Evolutionary conservation across 176 grass and related monocot species (phyloP), one percentile per base, ranked within the genome.

Genomic region (Alloteropsis semialata): DNA sequence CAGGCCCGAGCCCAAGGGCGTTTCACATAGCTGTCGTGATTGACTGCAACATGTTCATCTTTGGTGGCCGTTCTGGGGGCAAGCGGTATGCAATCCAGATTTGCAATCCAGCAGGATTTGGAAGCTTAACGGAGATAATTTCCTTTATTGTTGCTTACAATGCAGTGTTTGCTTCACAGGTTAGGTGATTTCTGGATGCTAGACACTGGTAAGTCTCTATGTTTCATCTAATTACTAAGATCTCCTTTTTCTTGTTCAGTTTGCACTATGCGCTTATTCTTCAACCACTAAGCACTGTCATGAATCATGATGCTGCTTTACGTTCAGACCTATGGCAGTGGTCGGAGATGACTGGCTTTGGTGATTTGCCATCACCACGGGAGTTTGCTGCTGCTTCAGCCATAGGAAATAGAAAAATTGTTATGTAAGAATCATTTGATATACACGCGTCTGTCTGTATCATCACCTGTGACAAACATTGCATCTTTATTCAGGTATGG

Each of bases 121-220:
- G 25, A 19, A 54, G 5, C 43, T 68, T 56, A 50, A 18, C 8
- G 44, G 16, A 12, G 22, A 49, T 12, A 45, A 25, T 76, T 69
- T 64, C 39, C n/a, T 64, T 54, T 33, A 50, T 63, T 73, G 18
- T 63, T 94, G 43, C 76, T 83, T 65, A 81, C 41, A 8, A 8
- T 73, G 5, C 1, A 1, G 43, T 75, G 27, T 85, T 36, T 84
- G 57, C 63, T 75, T 70, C 0, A 43, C 45, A 98, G 96, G 67
- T 85, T 98, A 84, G 92, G 96, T 45, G 96, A 98, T 46, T 98
- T 98, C 51, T 98, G 96, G 96, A 98, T 98, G 96, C 91, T 98
- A 22, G 96, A 98, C 85, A 98, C 92, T 0, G 91, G 91, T 98
- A 80, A 74, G 8, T 28, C 13, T 72, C 41, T 90, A 16, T 29